A percentile compares a stretch with the other conserved stretches of the same genome.
Conservation (phyloP, 768 basidiomycete genomes). For the Phanerochaete carnosa region DNA sequence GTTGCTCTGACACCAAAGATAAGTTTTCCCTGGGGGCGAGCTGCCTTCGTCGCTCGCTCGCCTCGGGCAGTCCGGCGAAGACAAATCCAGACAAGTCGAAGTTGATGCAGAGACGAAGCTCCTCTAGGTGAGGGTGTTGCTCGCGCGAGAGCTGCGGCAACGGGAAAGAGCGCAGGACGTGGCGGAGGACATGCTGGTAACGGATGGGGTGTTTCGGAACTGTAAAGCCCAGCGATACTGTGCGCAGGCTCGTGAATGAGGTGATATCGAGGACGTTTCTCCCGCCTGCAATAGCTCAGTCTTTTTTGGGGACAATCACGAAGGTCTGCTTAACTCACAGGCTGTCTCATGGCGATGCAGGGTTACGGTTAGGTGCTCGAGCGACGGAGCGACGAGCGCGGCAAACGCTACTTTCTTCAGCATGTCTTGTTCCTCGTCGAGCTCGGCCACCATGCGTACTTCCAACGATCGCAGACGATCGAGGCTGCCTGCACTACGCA, state of each 20-base stretch:
- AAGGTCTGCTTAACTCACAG: background rate
- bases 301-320: background rate
- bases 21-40: no score
- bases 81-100: background rate
- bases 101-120: background rate
- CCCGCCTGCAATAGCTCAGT: background rate
- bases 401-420: background rate
- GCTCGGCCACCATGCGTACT: background rate
- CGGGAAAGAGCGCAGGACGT: background rate
- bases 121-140: background rate
- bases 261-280: background rate
- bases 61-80: no score
- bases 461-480: background rate
- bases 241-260: background rate
- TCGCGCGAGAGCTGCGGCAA: background rate
- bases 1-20: background rate
- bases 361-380: background rate
- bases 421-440: background rate
- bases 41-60: no score
- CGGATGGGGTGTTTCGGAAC: background rate
- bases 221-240: background rate
- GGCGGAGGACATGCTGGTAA: background rate
- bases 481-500: background rate
- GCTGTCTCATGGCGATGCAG: background rate
- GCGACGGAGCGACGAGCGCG: background rate